Conservation (phyloP, 192 early-diverging fungal species). For the Dimargaris xerosporica region DNA sequence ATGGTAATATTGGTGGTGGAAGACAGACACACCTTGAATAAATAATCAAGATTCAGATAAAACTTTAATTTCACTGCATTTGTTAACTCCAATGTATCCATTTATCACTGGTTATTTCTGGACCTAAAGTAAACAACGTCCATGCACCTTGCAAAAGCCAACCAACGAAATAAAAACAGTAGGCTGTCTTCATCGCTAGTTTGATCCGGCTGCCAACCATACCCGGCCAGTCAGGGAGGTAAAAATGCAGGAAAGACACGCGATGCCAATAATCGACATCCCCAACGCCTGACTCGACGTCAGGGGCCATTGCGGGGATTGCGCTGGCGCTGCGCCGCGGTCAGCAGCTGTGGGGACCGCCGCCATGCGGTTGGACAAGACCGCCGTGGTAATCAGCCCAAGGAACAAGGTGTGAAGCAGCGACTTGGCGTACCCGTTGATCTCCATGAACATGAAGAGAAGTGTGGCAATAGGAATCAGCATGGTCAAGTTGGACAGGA, state of each 20-base stretch:
- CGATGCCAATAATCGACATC: not conserved
- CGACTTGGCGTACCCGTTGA: not conserved
- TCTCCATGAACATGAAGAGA: slow-evolving; percentile 1
- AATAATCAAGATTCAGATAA: too few species aligned
- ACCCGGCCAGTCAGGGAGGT: not conserved
- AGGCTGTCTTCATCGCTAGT: too few species aligned
- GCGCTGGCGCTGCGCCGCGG: not conserved
- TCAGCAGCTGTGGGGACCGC: not conserved
- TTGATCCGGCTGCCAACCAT: too few species aligned
- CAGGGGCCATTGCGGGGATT: not conserved
- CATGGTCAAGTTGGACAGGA: not conserved
- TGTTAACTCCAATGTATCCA: too few species aligned
- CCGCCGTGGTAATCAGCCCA: not conserved
- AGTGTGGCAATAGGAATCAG: not conserved
- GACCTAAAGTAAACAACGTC: too few species aligned
- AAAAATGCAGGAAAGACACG: not conserved
- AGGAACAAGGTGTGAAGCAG: slow-evolving; percentile 1
- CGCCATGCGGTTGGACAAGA: not conserved
- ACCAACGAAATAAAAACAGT: too few species aligned
- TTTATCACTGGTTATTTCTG: too few species aligned
- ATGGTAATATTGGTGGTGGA: too few species aligned
- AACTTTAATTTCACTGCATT: too few species aligned
- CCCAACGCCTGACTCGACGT: not conserved
- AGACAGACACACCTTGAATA: too few species aligned
- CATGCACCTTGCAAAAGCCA: too few species aligned